phyloP scores from a whole-genome alignment of 1,139 yeast species.

The Trichomonascaceae sp. region DNA sequence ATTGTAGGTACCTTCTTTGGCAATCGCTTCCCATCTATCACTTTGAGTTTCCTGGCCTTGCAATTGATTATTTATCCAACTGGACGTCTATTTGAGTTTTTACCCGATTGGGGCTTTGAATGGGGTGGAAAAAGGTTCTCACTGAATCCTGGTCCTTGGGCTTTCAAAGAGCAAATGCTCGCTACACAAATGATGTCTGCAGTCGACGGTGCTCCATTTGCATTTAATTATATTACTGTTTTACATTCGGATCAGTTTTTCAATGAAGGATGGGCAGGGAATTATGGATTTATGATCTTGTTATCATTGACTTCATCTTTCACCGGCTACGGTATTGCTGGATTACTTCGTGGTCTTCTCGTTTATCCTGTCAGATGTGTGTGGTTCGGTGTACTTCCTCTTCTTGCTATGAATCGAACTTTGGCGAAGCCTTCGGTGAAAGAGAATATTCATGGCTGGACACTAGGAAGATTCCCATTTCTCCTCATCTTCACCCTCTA shows the following conservation, averaged over 20 bases:
- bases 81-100: slow-evolving; percentile 19
- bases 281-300: slow-evolving; percentile 42
- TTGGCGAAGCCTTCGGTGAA: slow-evolving; percentile 41
- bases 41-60: slow-evolving; percentile 43
- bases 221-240: slow-evolving; percentile 29
- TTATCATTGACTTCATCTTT: slow-evolving; percentile 50
- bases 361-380: slow-evolving; percentile 50
- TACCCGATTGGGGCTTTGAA: slow-evolving; percentile 47
- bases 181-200: slow-evolving; percentile 44
- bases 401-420: slow-evolving; percentile 49
- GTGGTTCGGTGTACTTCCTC: slow-evolving; percentile 52
- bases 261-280: slow-evolving; percentile 21
- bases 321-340: slow-evolving; percentile 56
- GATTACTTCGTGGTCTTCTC: slow-evolving; percentile 37
- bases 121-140: slow-evolving; percentile 36
- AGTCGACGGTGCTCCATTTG: slow-evolving; percentile 40
- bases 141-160: slow-evolving; percentile 59
- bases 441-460: slow-evolving; percentile 46
- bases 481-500: slow-evolving; percentile 36
- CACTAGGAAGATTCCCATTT: slow-evolving; percentile 39
- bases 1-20: slow-evolving; percentile 50
- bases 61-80: slow-evolving; percentile 29
- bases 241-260: slow-evolving; percentile 29
- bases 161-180: slow-evolving; percentile 62
- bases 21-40: slow-evolving; percentile 45